A percentile compares a stretch with the other conserved stretches of the same genome.
Evolutionary conservation across 768 basidiomycete species (phyloP).

Genomic region (Auriscalpium vulgare): DNA sequence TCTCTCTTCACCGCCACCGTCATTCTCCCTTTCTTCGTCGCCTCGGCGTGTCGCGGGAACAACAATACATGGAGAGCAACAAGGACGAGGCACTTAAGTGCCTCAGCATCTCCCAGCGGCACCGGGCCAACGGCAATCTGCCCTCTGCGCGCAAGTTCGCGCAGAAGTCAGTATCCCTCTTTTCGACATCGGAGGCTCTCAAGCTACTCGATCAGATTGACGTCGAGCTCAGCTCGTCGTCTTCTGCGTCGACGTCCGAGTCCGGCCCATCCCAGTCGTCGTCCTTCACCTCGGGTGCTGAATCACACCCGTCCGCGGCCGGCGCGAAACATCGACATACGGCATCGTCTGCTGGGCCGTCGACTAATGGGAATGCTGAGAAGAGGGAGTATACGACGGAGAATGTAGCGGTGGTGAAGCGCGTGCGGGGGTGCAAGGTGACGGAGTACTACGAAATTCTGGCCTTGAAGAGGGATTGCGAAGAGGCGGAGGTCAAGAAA

Average conservation of each 20-base stretch:
- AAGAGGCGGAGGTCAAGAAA: conserved; percentile 83
- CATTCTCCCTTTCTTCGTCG: no score
- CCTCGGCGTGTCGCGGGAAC: no score
- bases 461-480: conserved; percentile 68
- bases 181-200: conserved; percentile 67
- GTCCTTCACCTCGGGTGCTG: conserved; percentile 43
- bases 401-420: conserved; percentile 74
- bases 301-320: conserved; percentile 68
- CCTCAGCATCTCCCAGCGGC: conserved; percentile 68
- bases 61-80: conserved; percentile 65
- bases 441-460: conserved; percentile 94
- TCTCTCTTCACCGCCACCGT: no score
- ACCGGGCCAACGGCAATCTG: conserved; percentile 64
- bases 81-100: conserved; percentile 85
- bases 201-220: conserved; percentile 63
- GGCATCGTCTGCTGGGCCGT: conserved; percentile 38
- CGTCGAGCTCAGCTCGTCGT: conserved; percentile 33
- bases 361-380: conserved; percentile 40
- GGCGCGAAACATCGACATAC: conserved; percentile 59
- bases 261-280: conserved; percentile 28
- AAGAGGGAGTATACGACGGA: conserved; percentile 77
- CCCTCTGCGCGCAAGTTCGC: conserved; percentile 82
- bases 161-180: conserved; percentile 79
- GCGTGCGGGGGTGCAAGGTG: conserved; percentile 77
- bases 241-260: conserved; percentile 30